Evolutionary conservation across 2,329 filamentous ascomycete genomes (phyloP).

Genomic region (Bertia moriformis): DNA sequence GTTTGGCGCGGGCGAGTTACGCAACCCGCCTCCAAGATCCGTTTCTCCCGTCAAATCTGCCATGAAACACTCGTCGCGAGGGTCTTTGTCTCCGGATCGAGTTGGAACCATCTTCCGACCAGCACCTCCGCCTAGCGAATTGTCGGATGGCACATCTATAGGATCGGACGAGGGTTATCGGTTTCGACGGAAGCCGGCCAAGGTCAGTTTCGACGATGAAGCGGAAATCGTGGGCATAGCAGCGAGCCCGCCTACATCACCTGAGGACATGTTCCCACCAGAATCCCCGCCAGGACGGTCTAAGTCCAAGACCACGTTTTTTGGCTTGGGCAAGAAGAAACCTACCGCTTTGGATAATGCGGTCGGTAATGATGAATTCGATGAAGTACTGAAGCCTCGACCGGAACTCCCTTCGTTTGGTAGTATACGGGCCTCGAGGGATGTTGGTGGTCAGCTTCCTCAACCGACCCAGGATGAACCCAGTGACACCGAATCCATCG

Average conservation of each 20-base stretch:
- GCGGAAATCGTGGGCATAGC: constrained; percentile 29
- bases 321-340: constrained; percentile 4
- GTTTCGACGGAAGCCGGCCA: constrained; percentile 33
- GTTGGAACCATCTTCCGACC: constrained; percentile 7
- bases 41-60: constrained; percentile 48
- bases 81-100: constrained; percentile 16
- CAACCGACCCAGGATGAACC: constrained; percentile 10
- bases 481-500: not conserved
- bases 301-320: not conserved
- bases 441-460: not conserved
- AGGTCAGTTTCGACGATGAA: constrained; percentile 39
- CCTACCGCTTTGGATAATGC: constrained; percentile 3
- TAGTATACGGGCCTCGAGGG: constrained; percentile 31
- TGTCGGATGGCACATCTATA: constrained; percentile 37
- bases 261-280: constrained; percentile 17
- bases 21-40: constrained; percentile 42
- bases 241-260: constrained; percentile 21
- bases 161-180: constrained; percentile 24
- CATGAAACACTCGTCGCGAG: constrained; percentile 36
- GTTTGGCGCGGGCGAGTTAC: constrained; percentile 25
- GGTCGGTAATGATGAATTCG: constrained; percentile 29
- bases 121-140: constrained; percentile 28
- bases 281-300: constrained; percentile 9
- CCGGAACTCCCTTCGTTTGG: constrained; percentile 46
- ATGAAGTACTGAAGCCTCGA: constrained; percentile 39